phyloP scores from a whole-genome alignment of 805 yeast species.

The Cyberlindnera lachancei region DNA sequence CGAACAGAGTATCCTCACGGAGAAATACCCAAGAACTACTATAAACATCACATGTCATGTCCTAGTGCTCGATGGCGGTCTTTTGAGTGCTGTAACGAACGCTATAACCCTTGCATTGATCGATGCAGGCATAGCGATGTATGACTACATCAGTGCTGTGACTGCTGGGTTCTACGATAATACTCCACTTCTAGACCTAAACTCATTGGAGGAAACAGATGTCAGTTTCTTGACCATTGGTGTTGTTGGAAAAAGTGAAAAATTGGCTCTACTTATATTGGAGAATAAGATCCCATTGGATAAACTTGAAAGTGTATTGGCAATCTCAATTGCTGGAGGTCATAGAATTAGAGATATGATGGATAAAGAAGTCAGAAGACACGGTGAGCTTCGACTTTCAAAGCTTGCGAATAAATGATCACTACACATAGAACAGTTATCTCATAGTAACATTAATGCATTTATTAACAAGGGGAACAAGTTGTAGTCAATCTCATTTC shows the following conservation, averaged over 20 bases:
- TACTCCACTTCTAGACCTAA: conserved; percentile 78
- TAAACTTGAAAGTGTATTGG: conserved; percentile 63
- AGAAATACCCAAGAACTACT: conserved; percentile 75
- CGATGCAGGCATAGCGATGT: conserved; percentile 94
- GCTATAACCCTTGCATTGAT: conserved; percentile 83
- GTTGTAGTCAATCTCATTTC: not conserved
- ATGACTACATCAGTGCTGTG: conserved; percentile 79
- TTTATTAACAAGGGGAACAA: not conserved
- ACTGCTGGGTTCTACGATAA: conserved; percentile 72
- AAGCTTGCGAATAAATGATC: conserved; percentile 27
- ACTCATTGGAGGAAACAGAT: conserved; percentile 75
- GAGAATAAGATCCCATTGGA: conserved; percentile 87
- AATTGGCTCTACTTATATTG: conserved; percentile 64
- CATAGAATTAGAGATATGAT: conserved; percentile 74
- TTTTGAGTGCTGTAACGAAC: conserved; percentile 71
- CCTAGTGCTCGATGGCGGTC: conserved; percentile 84
- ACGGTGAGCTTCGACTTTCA: conserved; percentile 53
- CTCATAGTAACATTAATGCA: too few species aligned
- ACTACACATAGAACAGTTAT: not conserved
- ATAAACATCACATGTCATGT: conserved; percentile 74
- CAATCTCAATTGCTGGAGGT: conserved; percentile 82
- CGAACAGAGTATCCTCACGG: conserved; percentile 63
- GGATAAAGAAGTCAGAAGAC: conserved; percentile 77
- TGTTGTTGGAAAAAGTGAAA: conserved; percentile 74
- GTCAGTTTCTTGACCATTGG: conserved; percentile 79